These are phyloP conservation scores for Cyanidiococcus yangmingshanensis DNA, from an alignment of 23 red algal species.

Conservation along the genomic window DNA sequence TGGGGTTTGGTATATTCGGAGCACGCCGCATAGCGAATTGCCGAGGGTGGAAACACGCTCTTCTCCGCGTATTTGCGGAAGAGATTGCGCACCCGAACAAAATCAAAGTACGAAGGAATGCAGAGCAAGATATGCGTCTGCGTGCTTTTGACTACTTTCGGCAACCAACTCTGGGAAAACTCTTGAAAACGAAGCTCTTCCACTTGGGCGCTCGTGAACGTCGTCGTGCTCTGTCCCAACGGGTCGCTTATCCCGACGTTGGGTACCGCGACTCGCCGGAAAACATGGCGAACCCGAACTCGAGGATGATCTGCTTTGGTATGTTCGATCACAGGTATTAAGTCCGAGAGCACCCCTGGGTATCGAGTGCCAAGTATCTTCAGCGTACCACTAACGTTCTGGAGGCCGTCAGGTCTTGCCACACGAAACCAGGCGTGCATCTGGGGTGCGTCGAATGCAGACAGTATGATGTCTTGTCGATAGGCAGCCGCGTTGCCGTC, in stretches of 20 bases:
- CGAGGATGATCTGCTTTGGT: no score
- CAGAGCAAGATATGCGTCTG: conserved; percentile 25
- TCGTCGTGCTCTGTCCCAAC: background rate
- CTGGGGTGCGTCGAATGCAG: background rate
- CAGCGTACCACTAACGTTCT: conserved; percentile 1
- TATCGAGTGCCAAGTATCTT: background rate
- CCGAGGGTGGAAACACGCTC: background rate
- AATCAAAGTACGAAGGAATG: conserved; percentile 71
- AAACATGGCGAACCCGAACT: background rate
- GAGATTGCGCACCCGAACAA: conserved; percentile 56
- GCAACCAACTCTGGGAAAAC: background rate
- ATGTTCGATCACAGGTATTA: background rate
- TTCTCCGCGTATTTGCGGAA: conserved; percentile 7
- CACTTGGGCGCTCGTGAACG: background rate
- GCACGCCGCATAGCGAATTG: conserved; percentile 45
- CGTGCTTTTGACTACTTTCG: background rate
- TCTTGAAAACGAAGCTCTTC: background rate
- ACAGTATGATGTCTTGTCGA: conserved; percentile 10
- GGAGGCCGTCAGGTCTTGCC: background rate
- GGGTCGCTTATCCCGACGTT: background rate
- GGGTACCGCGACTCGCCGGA: background rate
- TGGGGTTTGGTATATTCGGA: conserved; percentile 50
- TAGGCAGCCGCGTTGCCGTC: conserved; percentile 23
- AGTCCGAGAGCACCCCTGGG: background rate
- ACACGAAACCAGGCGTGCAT: background rate